A percentile compares a stretch with the other conserved stretches of the same genome.
Conservation (phyloP, 2,329 filamentous ascomycete species). For the Teratosphaeriaceae sp. region DNA sequence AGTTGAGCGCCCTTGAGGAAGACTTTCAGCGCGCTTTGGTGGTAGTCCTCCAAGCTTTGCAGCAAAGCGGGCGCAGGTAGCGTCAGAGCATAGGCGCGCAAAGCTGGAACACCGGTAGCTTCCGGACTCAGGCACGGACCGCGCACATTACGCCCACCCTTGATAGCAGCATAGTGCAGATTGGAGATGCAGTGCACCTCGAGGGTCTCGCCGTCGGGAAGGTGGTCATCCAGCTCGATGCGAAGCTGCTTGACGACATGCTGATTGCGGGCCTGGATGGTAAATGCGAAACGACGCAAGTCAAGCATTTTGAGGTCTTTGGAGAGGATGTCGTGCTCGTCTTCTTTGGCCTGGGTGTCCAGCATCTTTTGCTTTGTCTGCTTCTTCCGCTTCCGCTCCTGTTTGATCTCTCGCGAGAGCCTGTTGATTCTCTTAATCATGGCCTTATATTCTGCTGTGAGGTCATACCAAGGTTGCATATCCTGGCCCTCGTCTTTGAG, state of each 20-base stretch:
- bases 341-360: slow-evolving; percentile 1
- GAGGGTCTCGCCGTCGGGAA: slow-evolving; percentile 8
- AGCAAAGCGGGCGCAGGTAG: slow-evolving; percentile 9
- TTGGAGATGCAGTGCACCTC: slow-evolving; percentile 20
- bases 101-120: slow-evolving; percentile 17
- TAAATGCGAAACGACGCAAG: slow-evolving; percentile 5
- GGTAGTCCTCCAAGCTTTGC: no score
- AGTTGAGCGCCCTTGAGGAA: slow-evolving; percentile 13
- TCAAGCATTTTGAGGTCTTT: background rate
- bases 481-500: slow-evolving; percentile 9
- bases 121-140: slow-evolving; percentile 6
- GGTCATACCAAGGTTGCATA: slow-evolving; percentile 4
- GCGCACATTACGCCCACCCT: slow-evolving; percentile 2
- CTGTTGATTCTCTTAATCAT: slow-evolving; percentile 2
- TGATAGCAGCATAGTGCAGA: slow-evolving; percentile 18
- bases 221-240: slow-evolving; percentile 4
- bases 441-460: slow-evolving; percentile 4
- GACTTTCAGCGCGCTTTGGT: no score
- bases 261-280: slow-evolving; percentile 16
- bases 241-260: slow-evolving; percentile 8
- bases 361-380: slow-evolving; percentile 8
- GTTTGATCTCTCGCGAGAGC: slow-evolving; percentile 2
- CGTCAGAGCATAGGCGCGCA: slow-evolving; percentile 11
- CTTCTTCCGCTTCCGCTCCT: background rate
- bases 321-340: slow-evolving; percentile 1